Percentiles rank a stretch among this genome's conserved stretches.
These are phyloP conservation scores for Paracamarosporium sp. DNA, from an alignment of 2,329 filamentous ascomycete genomes.

Conservation along the genomic window DNA sequence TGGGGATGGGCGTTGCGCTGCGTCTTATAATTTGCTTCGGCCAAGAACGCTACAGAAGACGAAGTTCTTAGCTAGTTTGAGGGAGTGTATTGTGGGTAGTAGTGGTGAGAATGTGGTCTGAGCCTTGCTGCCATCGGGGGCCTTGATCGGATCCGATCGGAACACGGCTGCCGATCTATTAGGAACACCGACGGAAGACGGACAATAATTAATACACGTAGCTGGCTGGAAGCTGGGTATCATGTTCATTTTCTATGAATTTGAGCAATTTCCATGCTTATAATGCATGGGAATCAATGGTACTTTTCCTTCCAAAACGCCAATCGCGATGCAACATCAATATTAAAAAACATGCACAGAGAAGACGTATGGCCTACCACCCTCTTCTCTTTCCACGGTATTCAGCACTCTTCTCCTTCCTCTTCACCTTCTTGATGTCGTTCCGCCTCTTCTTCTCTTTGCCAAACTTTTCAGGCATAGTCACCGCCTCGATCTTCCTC, in stretches of 20 bases:
- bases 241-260: slow-evolving; percentile 6
- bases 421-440: slow-evolving; percentile 58
- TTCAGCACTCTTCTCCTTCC: slow-evolving; percentile 77
- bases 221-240: not conserved
- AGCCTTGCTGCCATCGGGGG: not conserved
- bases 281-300: not conserved
- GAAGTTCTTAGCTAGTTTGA: not conserved
- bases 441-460: slow-evolving; percentile 79
- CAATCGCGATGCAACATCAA: slow-evolving; percentile 3
- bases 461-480: slow-evolving; percentile 74
- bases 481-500: slow-evolving; percentile 86
- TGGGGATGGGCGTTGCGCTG: not conserved
- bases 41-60: not conserved
- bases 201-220: not conserved
- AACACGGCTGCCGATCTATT: not conserved
- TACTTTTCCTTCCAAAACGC: slow-evolving; percentile 7
- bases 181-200: too few relatives aligned
- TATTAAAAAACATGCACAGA: too few relatives aligned
- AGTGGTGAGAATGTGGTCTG: not conserved
- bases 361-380: too few relatives aligned
- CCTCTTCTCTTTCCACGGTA: slow-evolving; percentile 74
- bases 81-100: not conserved
- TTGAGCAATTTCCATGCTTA: too few relatives aligned
- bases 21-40: not conserved
- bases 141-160: not conserved